Conservation (phyloP, 352 stramenopile species). For the Phytophthora capsici region DNA sequence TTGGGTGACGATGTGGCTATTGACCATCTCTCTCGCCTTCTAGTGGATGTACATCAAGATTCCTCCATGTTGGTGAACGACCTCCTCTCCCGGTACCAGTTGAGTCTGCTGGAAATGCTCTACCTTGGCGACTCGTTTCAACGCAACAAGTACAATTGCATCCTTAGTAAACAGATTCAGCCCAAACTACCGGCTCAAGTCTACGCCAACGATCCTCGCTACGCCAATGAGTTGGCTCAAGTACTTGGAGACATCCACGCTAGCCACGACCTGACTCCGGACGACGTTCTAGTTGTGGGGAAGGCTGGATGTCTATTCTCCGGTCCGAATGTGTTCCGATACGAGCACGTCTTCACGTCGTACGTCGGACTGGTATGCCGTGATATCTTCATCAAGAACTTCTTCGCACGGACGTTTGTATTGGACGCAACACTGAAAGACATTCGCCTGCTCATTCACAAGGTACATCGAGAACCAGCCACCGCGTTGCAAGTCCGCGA, state of each 20-base stretch:
- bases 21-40: conserved; percentile 94
- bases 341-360: conserved; percentile 95
- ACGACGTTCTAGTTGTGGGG: conserved; percentile 96
- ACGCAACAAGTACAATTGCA: conserved; percentile 98
- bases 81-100: conserved; percentile 95
- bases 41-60: conserved; percentile 98
- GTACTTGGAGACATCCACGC: conserved; percentile 94
- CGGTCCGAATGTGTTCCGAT: conserved; percentile 95
- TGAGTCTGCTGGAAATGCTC: conserved; percentile 95
- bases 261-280: conserved; percentile 94
- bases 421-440: conserved; percentile 96
- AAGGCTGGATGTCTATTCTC: conserved; percentile 93
- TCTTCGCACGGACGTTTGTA: conserved; percentile 97
- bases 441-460: conserved; percentile 92
- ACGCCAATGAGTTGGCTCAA: conserved; percentile 97
- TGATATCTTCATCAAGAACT: conserved; percentile 98
- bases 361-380: conserved; percentile 97
- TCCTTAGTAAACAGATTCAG: conserved; percentile 97
- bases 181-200: conserved; percentile 95
- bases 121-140: conserved; percentile 95
- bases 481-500: conserved; percentile 88
- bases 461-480: conserved; percentile 86
- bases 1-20: conserved; percentile 97
- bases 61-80: conserved; percentile 96
- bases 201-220: conserved; percentile 94